These are phyloP conservation scores for Epichloe sibirici DNA, from an alignment of 2,329 filamentous ascomycete species.

Conservation along the genomic window DNA sequence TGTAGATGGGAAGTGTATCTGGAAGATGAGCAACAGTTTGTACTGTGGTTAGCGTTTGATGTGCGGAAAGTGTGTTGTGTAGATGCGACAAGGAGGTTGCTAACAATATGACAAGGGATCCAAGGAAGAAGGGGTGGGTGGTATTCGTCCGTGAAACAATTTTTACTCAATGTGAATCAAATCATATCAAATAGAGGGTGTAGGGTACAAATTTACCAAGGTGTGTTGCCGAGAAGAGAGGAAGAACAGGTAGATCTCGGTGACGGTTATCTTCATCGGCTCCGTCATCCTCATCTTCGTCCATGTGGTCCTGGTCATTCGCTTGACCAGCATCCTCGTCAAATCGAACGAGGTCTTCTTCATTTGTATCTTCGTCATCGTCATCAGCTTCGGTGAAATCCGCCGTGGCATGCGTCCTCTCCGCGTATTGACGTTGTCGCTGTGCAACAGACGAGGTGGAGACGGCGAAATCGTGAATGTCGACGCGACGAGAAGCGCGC, in stretches of 20 bases:
- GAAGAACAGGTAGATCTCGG: conserved; percentile 38
- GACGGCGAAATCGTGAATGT: conserved; percentile 16
- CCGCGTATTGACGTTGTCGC: conserved; percentile 15
- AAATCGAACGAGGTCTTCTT: conserved; percentile 16
- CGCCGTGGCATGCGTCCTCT: conserved; percentile 41
- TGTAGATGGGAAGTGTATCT: conserved; percentile 84
- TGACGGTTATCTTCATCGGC: conserved; percentile 26
- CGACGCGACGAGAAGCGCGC: conserved; percentile 21
- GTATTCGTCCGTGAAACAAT: background rate
- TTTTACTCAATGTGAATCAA: background rate
- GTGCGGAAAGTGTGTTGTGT: background rate
- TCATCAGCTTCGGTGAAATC: conserved; percentile 55
- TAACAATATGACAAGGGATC: background rate
- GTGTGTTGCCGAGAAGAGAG: conserved; percentile 69
- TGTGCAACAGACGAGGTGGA: conserved; percentile 20
- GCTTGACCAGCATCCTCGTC: conserved; percentile 34
- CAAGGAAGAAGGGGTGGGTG: background rate
- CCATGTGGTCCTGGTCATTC: conserved; percentile 38
- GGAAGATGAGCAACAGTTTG: background rate
- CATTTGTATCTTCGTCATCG: conserved; percentile 30
- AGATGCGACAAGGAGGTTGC: background rate
- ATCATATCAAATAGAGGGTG: background rate
- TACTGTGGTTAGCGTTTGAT: background rate
- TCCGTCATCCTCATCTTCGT: conserved; percentile 30
- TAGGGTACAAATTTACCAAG: conserved; percentile 42